Base-by-base conservation (phyloP, 306 rosid species). In the Abrus precatorius region DNA sequence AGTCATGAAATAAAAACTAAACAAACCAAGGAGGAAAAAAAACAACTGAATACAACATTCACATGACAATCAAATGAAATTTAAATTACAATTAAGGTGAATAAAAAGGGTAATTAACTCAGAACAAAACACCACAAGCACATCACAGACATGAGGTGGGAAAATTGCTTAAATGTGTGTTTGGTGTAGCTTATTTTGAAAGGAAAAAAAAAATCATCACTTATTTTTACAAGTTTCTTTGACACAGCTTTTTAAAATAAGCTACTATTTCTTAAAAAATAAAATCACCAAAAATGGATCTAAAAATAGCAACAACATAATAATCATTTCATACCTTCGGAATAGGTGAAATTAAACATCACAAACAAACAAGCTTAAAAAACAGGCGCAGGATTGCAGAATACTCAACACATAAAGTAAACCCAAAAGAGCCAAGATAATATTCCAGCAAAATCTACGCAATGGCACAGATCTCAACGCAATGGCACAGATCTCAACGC, bases 361-460 rank as follows among this genome's bases (percentile, higher is more conserved):
- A 70, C 5, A 76, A 28, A 30, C 34, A 44, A 65, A 29, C 3
- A 28, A 54, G 6, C 3, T 45, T 0, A 6, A 27, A 56, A 41
- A 48, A 67, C 55, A 55, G 3, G 45, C 2, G 30, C 5, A 44
- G 4, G 57, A 50, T 10, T 40, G 68, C n/a, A 66, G n/a, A 71
- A 45, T 41, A 82, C 72, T 45, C 29, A 38, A 55, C 40, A 67
- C 53, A 68, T 5, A 69, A 56, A 27, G 75, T 5, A 71, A 3
- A 44, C 9, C 3, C 27, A 27, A 76, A 47, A 72, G 30, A 45
- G 40, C 5, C 44, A 1, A 11, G 45, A 38, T 40, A 61, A 29
- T 68, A 69, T 74, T 74, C 84, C 64, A 62, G 66, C 9, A 34
- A 47, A 57, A 41, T 28, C 80, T 63, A 38, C 41, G 56, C 68